Evolutionary conservation across 2,329 filamentous ascomycete species (phyloP), one percentile per base, ranked within the genome.

Genomic region (Phaeoacremonium minimum): DNA sequence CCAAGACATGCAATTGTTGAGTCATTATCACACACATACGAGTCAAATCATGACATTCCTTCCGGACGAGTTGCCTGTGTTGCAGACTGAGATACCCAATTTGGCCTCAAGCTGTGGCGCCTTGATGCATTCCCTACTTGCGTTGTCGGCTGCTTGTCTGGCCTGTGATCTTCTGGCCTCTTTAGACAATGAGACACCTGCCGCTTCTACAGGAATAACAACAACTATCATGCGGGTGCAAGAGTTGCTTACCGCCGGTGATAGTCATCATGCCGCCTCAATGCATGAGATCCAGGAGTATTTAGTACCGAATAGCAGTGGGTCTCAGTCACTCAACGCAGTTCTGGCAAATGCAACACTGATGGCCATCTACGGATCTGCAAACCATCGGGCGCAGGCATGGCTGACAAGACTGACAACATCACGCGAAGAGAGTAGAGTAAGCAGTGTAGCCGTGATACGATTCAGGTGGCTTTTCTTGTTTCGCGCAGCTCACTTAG

Each of bases 21-120:
- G 52, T 16, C 63, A 69, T 41, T 69, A 64, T 30, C 51, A 68
- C 28, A 55, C 58, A 0, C 64, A 68, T 40, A 66, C 65, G 1
- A 60, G 63, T 28, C 56, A 43, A 5, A 53, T 52, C 4, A 48
- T 61, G 13, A 53, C 64, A 0, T 55, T 57, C 18, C 64, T 63
- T 15, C 33, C 51, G 2, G 51, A 59, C 2, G 65, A 68, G 31
- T 48, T 60, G 12, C 64, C 65, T 28, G 57, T 63, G 1, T 41
- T 69, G 2, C 57, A 63, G 9, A 52, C 67, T 6, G 60, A 64
- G 1, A 60, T 69, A 18, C 65, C 65, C 0, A 66, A 59, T 14
- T 47, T 69, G 1, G 66, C 65, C 0, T 60, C 66, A 32, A 46
- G 50, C 6, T 61, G 56, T 39, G 55, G 52, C 9, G 52, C 58